Evolutionary conservation across 331 rosid genomes (phyloP), one percentile per base, ranked within the genome.

Genomic region (Dryas integrifolia): DNA sequence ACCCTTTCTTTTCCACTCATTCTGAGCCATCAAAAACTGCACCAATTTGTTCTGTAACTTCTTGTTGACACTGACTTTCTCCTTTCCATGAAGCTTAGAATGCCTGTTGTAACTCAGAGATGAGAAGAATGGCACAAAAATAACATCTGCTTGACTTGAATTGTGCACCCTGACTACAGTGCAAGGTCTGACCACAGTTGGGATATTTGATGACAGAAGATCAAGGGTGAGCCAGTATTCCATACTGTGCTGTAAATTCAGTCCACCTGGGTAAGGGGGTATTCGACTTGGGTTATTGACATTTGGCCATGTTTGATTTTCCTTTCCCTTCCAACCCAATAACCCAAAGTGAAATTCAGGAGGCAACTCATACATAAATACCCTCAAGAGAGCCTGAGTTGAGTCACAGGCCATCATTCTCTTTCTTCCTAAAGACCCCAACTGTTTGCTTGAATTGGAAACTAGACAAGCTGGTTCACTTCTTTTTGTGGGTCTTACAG

Each of bases 211-310:
- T 0, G 87, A 83, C 13, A 95, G 72, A 85, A 95, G 96, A 90
- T 89, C 97, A 78, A 95, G 99, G 44, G 96, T 89, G 77, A 92
- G 92, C 99, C 99, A 95, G 57, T 95, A 92, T 41, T 88, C 99
- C 6, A 88, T 64, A 62, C 96, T 92, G 70, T 95, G 99, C 80
- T 95, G 99, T 55, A 89, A 86, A 82, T 95, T 95, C 74, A 95
- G 67, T 64, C 99, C 99, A 67, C 98, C 98, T 0, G 98, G 97
- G 73, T 94, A 89, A 35, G 65, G 63, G 5, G 97, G 97, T 55
- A 94, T 77, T 43, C 0, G 76, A 73, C 72, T 76, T 0, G 75
- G 86, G 83, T 80, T 72, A 64, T 75, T 77, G 53, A 87, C 85
- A 69, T 56, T 47, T 7, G 98, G 98, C 98, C 98, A 94, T 13